Evolutionary conservation across 1,139 yeast genomes (phyloP).

Genomic region (Saccharomyces hybrid): DNA sequence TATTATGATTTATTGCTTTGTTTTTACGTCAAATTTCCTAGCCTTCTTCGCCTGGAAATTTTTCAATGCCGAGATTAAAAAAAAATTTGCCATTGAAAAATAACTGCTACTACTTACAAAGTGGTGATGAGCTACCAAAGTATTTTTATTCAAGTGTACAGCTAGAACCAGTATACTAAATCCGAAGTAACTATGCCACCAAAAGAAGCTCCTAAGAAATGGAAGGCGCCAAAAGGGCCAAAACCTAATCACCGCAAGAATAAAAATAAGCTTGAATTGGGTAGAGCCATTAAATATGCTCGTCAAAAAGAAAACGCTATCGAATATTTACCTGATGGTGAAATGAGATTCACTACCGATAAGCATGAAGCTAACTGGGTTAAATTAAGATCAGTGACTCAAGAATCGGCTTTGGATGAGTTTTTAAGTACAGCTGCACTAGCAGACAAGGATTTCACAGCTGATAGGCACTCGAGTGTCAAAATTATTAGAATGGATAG

Average conservation of each 20-base stretch:
- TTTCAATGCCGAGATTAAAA: constrained; percentile 1
- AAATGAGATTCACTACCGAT: constrained; percentile 74
- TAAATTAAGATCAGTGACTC: constrained; percentile 85
- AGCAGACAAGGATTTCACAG: constrained; percentile 93
- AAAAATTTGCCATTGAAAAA: background rate
- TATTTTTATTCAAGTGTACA: background rate
- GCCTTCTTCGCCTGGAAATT: background rate
- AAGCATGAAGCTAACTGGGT: constrained; percentile 85
- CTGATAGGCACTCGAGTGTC: constrained; percentile 77
- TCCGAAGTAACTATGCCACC: constrained; percentile 34
- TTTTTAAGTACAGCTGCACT: constrained; percentile 89
- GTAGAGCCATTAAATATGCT: constrained; percentile 73
- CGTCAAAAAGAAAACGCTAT: constrained; percentile 62
- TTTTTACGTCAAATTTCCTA: background rate
- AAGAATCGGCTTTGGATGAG: constrained; percentile 89
- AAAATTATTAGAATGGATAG: constrained; percentile 73
- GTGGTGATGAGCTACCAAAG: background rate
- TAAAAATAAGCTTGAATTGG: constrained; percentile 77
- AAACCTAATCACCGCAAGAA: constrained; percentile 80
- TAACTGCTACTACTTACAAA: background rate
- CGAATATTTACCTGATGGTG: constrained; percentile 74
- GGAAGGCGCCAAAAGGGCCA: constrained; percentile 83
- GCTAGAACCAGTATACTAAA: background rate
- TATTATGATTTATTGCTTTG: background rate
- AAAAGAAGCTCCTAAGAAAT: constrained; percentile 41